Conservation (phyloP, 306 rosid species). For the Cucurbita pepo region DNA sequence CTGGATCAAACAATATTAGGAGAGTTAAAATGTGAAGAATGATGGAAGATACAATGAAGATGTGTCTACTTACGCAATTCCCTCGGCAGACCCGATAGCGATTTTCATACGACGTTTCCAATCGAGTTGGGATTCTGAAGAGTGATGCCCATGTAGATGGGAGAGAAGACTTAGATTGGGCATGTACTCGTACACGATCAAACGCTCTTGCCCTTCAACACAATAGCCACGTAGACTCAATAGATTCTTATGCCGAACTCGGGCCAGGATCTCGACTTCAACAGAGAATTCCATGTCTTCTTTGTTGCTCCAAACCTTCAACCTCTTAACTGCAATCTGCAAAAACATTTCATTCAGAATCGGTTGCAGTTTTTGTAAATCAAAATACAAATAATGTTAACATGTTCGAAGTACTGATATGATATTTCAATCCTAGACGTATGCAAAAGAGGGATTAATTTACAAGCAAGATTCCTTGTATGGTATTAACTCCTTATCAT, state of each 20-base stretch:
- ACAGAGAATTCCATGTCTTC: slow-evolving; percentile 90
- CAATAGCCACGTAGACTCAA: slow-evolving; percentile 91
- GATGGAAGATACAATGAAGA: not conserved
- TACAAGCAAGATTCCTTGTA: not conserved
- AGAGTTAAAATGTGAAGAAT: not conserved
- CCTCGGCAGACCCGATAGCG: slow-evolving; percentile 90
- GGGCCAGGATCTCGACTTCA: slow-evolving; percentile 89
- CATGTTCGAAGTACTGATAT: not conserved
- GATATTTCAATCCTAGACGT: not conserved
- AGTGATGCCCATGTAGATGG: slow-evolving; percentile 93
- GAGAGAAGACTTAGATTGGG: slow-evolving; percentile 86
- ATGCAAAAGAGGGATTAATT: not conserved
- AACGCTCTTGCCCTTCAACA: slow-evolving; percentile 95
- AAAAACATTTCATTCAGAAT: slow-evolving; percentile 7
- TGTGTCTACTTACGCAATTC: slow-evolving; percentile 52
- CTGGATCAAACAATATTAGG: slow-evolving; percentile 25
- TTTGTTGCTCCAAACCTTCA: slow-evolving; percentile 89
- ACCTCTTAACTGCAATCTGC: slow-evolving; percentile 93
- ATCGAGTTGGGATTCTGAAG: slow-evolving; percentile 68
- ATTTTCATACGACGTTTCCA: slow-evolving; percentile 81
- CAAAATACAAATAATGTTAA: not conserved
- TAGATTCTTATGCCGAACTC: slow-evolving; percentile 94
- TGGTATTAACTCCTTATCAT: not conserved
- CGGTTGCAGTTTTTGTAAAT: not conserved
- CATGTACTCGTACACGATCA: slow-evolving; percentile 82